Evolutionary conservation across 306 rosid genomes (phyloP).

Genomic region (Argentina anserina): DNA sequence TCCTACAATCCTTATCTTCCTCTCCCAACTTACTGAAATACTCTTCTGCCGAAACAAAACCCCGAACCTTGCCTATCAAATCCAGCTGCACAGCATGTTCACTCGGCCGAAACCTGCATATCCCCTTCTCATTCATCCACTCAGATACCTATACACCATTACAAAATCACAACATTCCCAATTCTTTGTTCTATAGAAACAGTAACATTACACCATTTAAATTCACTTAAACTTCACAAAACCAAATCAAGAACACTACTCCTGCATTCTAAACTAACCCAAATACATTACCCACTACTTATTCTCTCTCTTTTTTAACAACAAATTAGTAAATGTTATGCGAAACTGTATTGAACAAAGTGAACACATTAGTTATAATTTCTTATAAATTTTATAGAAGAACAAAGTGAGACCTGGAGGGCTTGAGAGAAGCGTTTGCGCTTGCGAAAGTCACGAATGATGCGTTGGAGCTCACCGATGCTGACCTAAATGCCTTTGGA

Average conservation of each 20-base stretch:
- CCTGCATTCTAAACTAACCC: not conserved
- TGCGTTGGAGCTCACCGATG: constrained; percentile 70
- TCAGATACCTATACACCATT: constrained; percentile 59
- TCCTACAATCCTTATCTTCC: constrained; percentile 46
- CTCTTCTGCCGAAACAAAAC: constrained; percentile 52
- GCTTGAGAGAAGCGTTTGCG: constrained; percentile 72
- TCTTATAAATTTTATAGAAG: not conserved
- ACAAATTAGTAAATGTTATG: not conserved
- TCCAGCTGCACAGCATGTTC: constrained; percentile 89
- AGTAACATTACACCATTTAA: not conserved
- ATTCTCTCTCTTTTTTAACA: not conserved
- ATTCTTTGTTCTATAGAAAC: not conserved
- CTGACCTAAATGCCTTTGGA: constrained; percentile 57
- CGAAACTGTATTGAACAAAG: too few species aligned
- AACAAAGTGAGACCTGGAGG: constrained; percentile 47
- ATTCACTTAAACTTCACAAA: not conserved
- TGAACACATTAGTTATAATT: not conserved
- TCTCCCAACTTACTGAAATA: constrained; percentile 57
- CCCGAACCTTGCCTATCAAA: constrained; percentile 66
- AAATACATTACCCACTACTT: not conserved
- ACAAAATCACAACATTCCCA: constrained; percentile 6
- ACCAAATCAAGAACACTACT: too few species aligned
- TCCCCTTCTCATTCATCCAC: constrained; percentile 72
- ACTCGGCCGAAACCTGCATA: constrained; percentile 57
- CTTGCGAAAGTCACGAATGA: constrained; percentile 78